Base-by-base conservation (phyloP, 2,329 filamentous ascomycete genomes). In the Torrubiella hemipterigena region DNA sequence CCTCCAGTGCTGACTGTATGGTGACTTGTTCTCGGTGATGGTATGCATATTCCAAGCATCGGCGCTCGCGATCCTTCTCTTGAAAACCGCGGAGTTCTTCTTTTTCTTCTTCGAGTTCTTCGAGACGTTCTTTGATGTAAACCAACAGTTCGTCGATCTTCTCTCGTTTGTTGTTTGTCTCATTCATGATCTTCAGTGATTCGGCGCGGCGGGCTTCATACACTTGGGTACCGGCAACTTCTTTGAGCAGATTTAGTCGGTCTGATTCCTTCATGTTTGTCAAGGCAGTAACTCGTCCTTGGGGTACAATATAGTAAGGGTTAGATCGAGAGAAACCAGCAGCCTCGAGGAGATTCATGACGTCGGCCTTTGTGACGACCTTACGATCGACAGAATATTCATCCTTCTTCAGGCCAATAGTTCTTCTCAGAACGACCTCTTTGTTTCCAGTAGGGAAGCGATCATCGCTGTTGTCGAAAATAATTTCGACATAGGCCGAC, bases 261-360 rank as follows among this genome's bases (percentile, higher is more conserved):
- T 95, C 87, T 1, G 78, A 77, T 54, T 98, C 91, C 56, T 95
- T 95, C 91, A 98, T 98, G 54, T 96, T 98, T 27, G 91, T 98
- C 49, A 98, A 67, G 16, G 85, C 80, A 0, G 91, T 96, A 37
- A 98, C 87, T 50, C 91, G 85, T 32, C 91, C 91, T 55, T 98
- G 91, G 0, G 93, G 91, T 3, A 98, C 93, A 46, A 98, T 98
- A 55, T 98, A 98, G 66, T 96, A 98, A 17, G 91, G 91, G 53
- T 98, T 98, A 35, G 87, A 94, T 42, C 86, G 77, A 38, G 89
- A 96, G 57, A 98, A 96, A 14, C 91, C 91, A 11, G 91, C 91
- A 7, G 86, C 93, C 55, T 98, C 91, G 25, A 98, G 71, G 22
- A 98, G 70, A 53, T 94, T 93, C 67, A 93, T 82, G 37, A 98